These are phyloP conservation scores for Lotmaria passim DNA, from an alignment of 208 protist species.

Conservation along the genomic window DNA sequence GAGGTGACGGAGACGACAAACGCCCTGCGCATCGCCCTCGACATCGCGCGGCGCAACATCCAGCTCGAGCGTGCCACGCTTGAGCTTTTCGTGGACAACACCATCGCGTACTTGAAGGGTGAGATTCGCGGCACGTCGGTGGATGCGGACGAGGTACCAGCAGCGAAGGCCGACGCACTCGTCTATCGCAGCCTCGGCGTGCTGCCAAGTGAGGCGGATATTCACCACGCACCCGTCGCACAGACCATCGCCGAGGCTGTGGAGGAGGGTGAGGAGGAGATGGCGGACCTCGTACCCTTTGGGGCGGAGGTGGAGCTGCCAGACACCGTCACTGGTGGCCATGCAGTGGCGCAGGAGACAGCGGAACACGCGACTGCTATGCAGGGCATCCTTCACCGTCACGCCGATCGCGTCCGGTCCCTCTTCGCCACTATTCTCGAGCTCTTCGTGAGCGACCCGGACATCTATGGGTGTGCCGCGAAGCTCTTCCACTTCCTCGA, in stretches of 20 bases:
- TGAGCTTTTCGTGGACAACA: slow-evolving; percentile 77
- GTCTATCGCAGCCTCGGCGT: slow-evolving; percentile 40
- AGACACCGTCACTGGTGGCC: not conserved
- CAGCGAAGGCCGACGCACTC: slow-evolving; percentile 27
- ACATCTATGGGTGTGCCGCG: slow-evolving; percentile 81
- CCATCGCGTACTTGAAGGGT: slow-evolving; percentile 80
- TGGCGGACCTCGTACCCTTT: slow-evolving; percentile 37
- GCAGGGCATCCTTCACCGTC: slow-evolving; percentile 51
- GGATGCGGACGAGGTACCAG: slow-evolving; percentile 29
- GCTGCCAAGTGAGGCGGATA: slow-evolving; percentile 30
- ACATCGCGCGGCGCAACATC: slow-evolving; percentile 78
- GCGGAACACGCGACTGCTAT: slow-evolving; percentile 22
- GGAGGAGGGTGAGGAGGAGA: slow-evolving; percentile 33
- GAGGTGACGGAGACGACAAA: slow-evolving; percentile 88
- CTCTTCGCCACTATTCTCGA: slow-evolving; percentile 72
- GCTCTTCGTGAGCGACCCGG: slow-evolving; percentile 83
- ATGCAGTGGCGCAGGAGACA: not conserved
- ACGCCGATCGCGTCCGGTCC: slow-evolving; percentile 69
- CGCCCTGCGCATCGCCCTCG: slow-evolving; percentile 75
- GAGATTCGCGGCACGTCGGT: slow-evolving; percentile 60
- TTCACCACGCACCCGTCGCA: slow-evolving; percentile 41
- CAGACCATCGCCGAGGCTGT: slow-evolving; percentile 12
- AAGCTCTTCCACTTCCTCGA: slow-evolving; percentile 69
- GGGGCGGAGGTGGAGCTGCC: slow-evolving; percentile 40
- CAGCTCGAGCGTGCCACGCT: slow-evolving; percentile 66